A percentile compares a stretch with the other conserved stretches of the same genome.
Conservation (phyloP, 1,284 basidiomycete genomes). For the Cryptococcus maquisensis region DNA sequence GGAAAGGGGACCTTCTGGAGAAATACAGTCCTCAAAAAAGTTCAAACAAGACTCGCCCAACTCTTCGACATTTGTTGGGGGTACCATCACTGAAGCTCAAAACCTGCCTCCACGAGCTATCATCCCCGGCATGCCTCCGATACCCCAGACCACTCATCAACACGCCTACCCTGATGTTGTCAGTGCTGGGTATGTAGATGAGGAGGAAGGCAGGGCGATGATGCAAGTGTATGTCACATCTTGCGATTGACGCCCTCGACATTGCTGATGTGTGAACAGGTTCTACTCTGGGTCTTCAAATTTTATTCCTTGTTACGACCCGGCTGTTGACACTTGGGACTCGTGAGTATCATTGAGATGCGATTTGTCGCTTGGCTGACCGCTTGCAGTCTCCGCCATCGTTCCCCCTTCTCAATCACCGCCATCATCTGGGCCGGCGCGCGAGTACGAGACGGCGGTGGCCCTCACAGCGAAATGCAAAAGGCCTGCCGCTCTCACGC, state of each 20-base stretch:
- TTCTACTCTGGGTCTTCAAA: slow-evolving; percentile 82
- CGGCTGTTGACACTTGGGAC: slow-evolving; percentile 70
- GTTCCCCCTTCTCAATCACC: slow-evolving; percentile 53
- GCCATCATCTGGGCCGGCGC: slow-evolving; percentile 86
- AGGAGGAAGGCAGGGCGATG: slow-evolving; percentile 73
- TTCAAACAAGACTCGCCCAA: slow-evolving; percentile 20
- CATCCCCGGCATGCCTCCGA: slow-evolving; percentile 23
- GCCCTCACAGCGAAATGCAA: slow-evolving; percentile 41
- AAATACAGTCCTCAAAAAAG: slow-evolving; percentile 14
- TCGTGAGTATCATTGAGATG: slow-evolving; percentile 22
- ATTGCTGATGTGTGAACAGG: slow-evolving; percentile 8
- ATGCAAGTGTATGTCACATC: slow-evolving; percentile 62
- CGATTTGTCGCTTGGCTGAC: background rate
- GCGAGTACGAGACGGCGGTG: slow-evolving; percentile 77
- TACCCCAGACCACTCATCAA: slow-evolving; percentile 34
- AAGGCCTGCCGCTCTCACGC: slow-evolving; percentile 53
- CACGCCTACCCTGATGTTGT: slow-evolving; percentile 47
- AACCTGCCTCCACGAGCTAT: slow-evolving; percentile 29
- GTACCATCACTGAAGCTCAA: slow-evolving; percentile 34
- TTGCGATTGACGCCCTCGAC: background rate
- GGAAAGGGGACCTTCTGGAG: slow-evolving; percentile 5
- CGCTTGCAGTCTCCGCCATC: slow-evolving; percentile 28
- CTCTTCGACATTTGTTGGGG: slow-evolving; percentile 11
- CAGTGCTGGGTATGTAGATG: slow-evolving; percentile 61
- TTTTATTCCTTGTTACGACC: slow-evolving; percentile 81